A percentile compares a stretch with the other conserved stretches of the same genome.
Evolutionary conservation across 441 rosid genomes (phyloP).

Genomic region (Mallotus japonicus): DNA sequence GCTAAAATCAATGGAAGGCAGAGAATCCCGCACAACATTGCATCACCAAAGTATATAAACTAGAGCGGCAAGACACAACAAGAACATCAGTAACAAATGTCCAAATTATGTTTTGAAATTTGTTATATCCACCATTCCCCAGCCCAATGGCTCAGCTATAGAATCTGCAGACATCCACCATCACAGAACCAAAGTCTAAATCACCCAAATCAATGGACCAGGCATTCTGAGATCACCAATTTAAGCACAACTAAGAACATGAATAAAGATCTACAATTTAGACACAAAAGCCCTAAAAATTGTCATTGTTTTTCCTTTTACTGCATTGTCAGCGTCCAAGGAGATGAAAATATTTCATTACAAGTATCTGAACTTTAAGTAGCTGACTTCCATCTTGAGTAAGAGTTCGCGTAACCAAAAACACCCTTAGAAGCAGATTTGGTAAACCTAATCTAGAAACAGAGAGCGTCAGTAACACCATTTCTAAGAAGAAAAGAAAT

Average conservation of each 20-base stretch:
- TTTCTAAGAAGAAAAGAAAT: constrained; percentile 14
- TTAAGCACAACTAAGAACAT: background rate
- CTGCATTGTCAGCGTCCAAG: constrained; percentile 15
- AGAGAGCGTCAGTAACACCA: constrained; percentile 12
- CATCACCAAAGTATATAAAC: constrained; percentile 4
- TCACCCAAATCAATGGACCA: constrained; percentile 10
- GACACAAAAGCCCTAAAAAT: background rate
- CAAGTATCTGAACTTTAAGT: constrained; percentile 1
- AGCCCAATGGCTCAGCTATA: background rate
- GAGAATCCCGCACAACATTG: background rate
- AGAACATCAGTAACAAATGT: background rate
- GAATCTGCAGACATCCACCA: constrained; percentile 7
- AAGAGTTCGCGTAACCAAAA: background rate
- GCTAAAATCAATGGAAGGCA: background rate
- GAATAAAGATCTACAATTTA: constrained; percentile 20
- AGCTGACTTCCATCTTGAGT: background rate
- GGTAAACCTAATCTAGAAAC: constrained; percentile 21
- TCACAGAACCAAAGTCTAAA: constrained; percentile 12
- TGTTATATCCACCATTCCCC: background rate
- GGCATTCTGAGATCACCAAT: constrained; percentile 19
- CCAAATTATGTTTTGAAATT: background rate
- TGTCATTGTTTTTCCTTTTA: background rate
- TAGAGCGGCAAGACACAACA: background rate
- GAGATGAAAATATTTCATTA: constrained; percentile 14
- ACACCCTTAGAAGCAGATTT: constrained; percentile 16